phyloP scores from a whole-genome alignment of 495 filamentous ascomycete genomes.

The Tuber melanosporum region DNA sequence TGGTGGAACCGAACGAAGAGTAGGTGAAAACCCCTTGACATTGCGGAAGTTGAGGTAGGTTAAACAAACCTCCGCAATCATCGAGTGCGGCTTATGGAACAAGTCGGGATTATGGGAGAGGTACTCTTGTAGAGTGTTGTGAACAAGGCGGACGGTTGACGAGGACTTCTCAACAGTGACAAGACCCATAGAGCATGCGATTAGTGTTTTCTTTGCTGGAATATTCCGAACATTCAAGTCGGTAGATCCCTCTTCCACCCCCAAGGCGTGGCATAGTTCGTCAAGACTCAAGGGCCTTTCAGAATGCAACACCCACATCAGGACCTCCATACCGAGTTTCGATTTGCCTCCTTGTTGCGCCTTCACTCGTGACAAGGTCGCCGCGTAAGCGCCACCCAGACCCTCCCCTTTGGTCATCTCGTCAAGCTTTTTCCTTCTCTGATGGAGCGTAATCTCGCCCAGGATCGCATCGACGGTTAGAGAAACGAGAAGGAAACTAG shows the following conservation, averaged over 20 bases:
- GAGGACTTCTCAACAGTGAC: background rate
- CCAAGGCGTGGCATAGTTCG: background rate
- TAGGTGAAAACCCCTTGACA: background rate
- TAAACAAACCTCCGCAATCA: background rate
- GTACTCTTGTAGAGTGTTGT: background rate
- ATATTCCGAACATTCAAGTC: background rate
- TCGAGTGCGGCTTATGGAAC: background rate
- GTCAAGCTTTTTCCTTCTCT: background rate
- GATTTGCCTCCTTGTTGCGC: background rate
- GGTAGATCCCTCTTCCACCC: background rate
- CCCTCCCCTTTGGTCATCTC: background rate
- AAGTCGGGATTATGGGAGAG: background rate
- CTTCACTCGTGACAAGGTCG: background rate
- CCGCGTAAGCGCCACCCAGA: background rate
- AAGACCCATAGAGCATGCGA: background rate
- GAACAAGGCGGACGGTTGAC: background rate
- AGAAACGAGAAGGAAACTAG: background rate
- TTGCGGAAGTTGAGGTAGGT: background rate
- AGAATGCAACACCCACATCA: background rate
- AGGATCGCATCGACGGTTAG: background rate
- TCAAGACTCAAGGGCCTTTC: background rate
- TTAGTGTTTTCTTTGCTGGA: background rate
- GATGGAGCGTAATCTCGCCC: background rate
- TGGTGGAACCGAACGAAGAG: background rate
- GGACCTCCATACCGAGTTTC: background rate